Evolutionary conservation across 2,329 filamentous ascomycete genomes (phyloP), one percentile per base, ranked within the genome.

Genomic region (Ascochyta rabiei): DNA sequence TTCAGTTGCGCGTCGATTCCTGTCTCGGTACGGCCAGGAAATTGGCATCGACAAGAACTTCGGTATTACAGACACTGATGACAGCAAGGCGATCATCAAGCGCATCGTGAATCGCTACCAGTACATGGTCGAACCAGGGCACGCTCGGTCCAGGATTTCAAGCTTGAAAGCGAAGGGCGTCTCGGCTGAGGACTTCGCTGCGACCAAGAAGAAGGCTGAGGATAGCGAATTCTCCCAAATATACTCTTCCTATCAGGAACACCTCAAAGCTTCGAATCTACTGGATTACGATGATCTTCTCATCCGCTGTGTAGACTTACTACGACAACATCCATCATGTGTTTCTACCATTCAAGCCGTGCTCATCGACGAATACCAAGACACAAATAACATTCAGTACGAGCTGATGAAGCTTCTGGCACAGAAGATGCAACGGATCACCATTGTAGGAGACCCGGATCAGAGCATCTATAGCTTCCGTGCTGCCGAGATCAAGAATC

Each of bases 381-480:
- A 99, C 76, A 98, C 93, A 7, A 99, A 98, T 70, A 85, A 91
- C 18, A 88, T 97, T 4, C 93, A 99, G 74, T 98, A 96, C 68
- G 91, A 97, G 64, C 79, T 99, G 37, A 97, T 97, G 92, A 88
- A 85, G 59, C 82, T 96, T 0, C 88, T 99, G 66, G 91, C 93
- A 1, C 86, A 91, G 56, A 78, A 81, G 19, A 82, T 83, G 38
- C 84, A 85, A 51, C 84, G 86, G n/a, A 93, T 98, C 63, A 98
- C 93, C 0, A 90, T 97, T 56, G 95, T 99, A 4, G 95, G 93
- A 30, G 93, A 99, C 71, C 93, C 95, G 0, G 95, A 99, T 72
- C 93, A 99, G 75, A 97, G 93, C 72, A 99, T 99, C 53, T 99
- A 98, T 72, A 91, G 93, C 18, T 99, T 96, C 82, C 88, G 93